phyloP scores from a whole-genome alignment of 768 basidiomycete species.

The Termitomyces eurrhizus region DNA sequence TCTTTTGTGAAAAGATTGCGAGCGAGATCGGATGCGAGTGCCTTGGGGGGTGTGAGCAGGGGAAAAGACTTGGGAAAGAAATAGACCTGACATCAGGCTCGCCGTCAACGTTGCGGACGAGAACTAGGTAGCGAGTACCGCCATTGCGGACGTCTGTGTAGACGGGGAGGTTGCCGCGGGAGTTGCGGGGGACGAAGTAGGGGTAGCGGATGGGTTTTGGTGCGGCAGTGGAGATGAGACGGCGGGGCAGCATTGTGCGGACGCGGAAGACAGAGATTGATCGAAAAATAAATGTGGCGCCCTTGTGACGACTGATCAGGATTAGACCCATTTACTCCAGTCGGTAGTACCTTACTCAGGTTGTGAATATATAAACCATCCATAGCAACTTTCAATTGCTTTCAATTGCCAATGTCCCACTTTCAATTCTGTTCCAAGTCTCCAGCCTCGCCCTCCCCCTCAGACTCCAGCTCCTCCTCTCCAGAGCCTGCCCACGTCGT shows the following conservation, averaged over 20 bases:
- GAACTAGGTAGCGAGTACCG: constrained; percentile 52
- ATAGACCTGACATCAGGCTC: constrained; percentile 45
- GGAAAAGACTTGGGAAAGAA: background rate
- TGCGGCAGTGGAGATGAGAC: constrained; percentile 9
- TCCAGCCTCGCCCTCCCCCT: background rate
- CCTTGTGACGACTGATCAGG: constrained; percentile 11
- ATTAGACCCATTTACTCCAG: constrained; percentile 1
- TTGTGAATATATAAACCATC: constrained; percentile 25
- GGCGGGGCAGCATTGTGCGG: constrained; percentile 11
- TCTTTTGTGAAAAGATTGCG: constrained; percentile 44
- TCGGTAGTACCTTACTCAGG: constrained; percentile 19
- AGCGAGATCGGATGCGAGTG: constrained; percentile 54
- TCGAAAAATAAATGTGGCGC: constrained; percentile 17
- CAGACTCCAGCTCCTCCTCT: constrained; percentile 28
- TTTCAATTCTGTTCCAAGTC: constrained; percentile 7
- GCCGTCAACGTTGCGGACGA: constrained; percentile 69
- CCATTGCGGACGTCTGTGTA: constrained; percentile 72
- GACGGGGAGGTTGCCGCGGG: constrained; percentile 65
- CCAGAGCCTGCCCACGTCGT: constrained; percentile 43
- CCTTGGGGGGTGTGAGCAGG: constrained; percentile 32
- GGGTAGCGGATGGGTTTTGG: constrained; percentile 18
- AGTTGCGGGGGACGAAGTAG: constrained; percentile 67
- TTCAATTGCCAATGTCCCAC: constrained; percentile 20
- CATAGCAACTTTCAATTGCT: constrained; percentile 5
- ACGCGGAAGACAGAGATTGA: constrained; percentile 4